Evolutionary conservation across 495 filamentous ascomycete species (phyloP).

Genomic region (Penicillium fimorum): DNA sequence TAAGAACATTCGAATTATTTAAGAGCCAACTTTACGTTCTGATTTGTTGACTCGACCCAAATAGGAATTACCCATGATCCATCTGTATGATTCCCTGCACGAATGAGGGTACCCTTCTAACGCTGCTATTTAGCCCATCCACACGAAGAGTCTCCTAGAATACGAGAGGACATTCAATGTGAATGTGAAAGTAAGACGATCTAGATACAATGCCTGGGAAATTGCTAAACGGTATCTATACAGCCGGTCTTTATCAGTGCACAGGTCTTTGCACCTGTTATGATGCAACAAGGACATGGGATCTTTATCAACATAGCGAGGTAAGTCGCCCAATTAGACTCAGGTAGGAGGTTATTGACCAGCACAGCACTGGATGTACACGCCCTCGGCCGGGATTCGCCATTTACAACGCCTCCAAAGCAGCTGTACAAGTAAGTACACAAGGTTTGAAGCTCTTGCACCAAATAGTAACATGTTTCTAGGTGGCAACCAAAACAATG

Average conservation of each 20-base stretch:
- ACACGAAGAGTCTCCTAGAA: conserved; percentile 9
- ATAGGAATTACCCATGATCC: conserved; percentile 6
- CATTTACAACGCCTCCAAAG: conserved; percentile 40
- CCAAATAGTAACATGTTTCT: not conserved
- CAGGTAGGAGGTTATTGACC: not conserved
- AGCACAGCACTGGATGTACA: conserved; percentile 10
- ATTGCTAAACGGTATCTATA: not conserved
- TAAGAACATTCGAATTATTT: not conserved
- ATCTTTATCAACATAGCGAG: conserved; percentile 15
- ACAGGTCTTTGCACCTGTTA: conserved; percentile 9
- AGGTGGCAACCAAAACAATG: conserved; percentile 23
- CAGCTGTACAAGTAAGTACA: conserved; percentile 35
- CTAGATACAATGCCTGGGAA: too few species aligned
- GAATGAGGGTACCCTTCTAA: not conserved
- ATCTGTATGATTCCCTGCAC: not conserved
- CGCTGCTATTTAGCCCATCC: not conserved
- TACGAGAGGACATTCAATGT: conserved; percentile 11
- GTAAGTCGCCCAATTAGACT: not conserved
- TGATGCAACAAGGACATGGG: conserved; percentile 14
- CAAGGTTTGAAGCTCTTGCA: not conserved
- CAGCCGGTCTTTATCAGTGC: conserved; percentile 13
- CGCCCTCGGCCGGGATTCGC: conserved; percentile 8
- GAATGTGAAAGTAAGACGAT: conserved; percentile 8
- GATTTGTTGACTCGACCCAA: not conserved
- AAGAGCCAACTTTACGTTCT: too few species aligned